Evolutionary conservation across 2,329 filamentous ascomycete species (phyloP), one percentile per base, ranked within the genome.

Genomic region (Corniculantispora saksenae): DNA sequence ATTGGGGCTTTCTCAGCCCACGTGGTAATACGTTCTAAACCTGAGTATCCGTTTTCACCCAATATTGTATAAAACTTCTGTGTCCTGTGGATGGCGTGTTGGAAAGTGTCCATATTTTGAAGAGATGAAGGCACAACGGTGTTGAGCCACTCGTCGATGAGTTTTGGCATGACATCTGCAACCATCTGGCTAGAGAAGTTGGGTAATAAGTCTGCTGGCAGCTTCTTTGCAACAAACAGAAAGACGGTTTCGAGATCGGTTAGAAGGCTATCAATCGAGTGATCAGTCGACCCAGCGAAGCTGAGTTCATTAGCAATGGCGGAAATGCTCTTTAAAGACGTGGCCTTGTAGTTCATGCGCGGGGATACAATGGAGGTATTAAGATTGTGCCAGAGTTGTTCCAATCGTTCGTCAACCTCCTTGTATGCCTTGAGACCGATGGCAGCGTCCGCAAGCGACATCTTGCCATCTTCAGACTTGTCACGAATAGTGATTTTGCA

Each of bases 1-100:
- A 88, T 87, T 0, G 93, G 91, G 1, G 92, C 91, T 67, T 90
- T 89, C 48, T 89, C 86, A 0, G 92, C 89, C 94, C 95, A 99
- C 27, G 92, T 87, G 53, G 86, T 83, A 45, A 99, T 79, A 38
- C 89, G 86, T 17, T 83, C 80, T 56, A 86, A 81, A 5, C 84
- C 84, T 19, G 83, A 82, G 83, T 92, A 94, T 0, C 85, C 83
- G 21, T 89, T 80, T 9, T 80, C 77, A 43, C 87, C 82, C 9
- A 98, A 78, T 1, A 81, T 82, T 8, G 82, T 78, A 61, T 89
- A 90, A 71, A 98, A 91, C 0, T 78, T 75, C 29, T 82, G 80
- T 0, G 92, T 86, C 50, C 85, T 81, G 47, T 85, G 82, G n/a
- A 97, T 84, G 8, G 89, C 85, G 1, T 81, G 80, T 71, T 96